Conservation (phyloP, 2,329 filamentous ascomycete genomes). For the Sclerotinia nivalis region DNA sequence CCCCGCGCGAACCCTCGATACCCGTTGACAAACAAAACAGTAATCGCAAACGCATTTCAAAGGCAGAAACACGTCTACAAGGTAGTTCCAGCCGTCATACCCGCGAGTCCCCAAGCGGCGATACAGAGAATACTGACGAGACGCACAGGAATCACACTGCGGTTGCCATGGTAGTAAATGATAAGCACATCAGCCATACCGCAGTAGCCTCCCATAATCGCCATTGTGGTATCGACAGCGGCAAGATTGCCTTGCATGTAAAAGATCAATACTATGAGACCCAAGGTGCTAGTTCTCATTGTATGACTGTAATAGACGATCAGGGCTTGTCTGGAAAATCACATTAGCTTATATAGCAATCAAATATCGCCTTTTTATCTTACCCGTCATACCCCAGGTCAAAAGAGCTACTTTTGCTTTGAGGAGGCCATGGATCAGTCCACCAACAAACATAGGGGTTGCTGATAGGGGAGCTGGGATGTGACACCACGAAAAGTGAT, state of each 20-base stretch:
- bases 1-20: too few relatives aligned
- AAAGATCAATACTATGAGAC: neutral
- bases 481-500: neutral
- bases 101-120: neutral
- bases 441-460: neutral
- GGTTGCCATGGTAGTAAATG: neutral
- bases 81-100: neutral
- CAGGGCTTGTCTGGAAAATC: neutral
- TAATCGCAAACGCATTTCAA: too few relatives aligned
- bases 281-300: conserved; percentile 12
- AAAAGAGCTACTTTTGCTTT: neutral
- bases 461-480: neutral
- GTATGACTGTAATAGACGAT: conserved; percentile 2
- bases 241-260: neutral
- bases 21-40: too few relatives aligned
- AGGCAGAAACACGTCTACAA: too few relatives aligned
- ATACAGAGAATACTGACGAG: neutral
- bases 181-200: neutral
- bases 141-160: neutral
- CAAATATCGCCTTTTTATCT: too few relatives aligned
- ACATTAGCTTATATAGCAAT: too few relatives aligned
- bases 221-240: neutral
- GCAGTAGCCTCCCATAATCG: neutral
- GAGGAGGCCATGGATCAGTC: neutral
- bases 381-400: neutral